phyloP scores from a whole-genome alignment of 768 basidiomycete genomes.

The Megacollybia marginata region DNA sequence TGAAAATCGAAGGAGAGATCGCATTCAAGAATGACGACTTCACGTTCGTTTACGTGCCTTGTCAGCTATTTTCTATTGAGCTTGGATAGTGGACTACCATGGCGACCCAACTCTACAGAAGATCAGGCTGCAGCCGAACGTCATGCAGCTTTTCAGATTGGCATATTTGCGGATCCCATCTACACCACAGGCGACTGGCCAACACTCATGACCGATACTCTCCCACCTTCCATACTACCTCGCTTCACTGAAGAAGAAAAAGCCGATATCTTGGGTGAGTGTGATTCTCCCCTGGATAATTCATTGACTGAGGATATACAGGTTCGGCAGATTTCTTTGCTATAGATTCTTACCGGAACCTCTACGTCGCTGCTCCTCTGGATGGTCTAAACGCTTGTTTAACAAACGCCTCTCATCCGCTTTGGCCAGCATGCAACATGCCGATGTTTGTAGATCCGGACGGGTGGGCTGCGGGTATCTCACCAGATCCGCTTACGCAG shows the following conservation, averaged over 20 bases:
- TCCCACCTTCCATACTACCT: conserved; percentile 38
- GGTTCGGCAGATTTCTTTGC: conserved; percentile 49
- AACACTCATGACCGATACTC: conserved; percentile 37
- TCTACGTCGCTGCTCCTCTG: conserved; percentile 31
- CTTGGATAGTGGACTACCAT: conserved; percentile 32
- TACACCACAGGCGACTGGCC: conserved; percentile 50
- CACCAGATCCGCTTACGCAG: conserved; percentile 33
- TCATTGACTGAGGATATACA: conserved; percentile 4
- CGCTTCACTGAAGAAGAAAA: conserved; percentile 40
- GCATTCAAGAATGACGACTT: conserved; percentile 48
- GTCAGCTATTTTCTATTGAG: background rate
- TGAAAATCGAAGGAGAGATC: conserved; percentile 46
- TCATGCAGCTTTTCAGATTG: conserved; percentile 44
- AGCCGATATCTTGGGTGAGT: conserved; percentile 31
- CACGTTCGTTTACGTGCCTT: conserved; percentile 22
- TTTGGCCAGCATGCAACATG: conserved; percentile 45
- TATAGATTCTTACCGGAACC: conserved; percentile 39
- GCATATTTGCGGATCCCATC: conserved; percentile 40
- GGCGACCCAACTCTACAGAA: conserved; percentile 36
- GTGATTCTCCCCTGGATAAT: background rate
- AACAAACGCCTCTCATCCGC: conserved; percentile 32
- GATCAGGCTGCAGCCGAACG: conserved; percentile 39
- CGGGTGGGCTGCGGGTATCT: conserved; percentile 41
- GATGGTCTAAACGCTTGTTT: conserved; percentile 39
- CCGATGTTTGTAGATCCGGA: conserved; percentile 32